Base-by-base conservation (phyloP, 1,284 basidiomycete species). In the Kalmanozyma brasiliensis region DNA sequence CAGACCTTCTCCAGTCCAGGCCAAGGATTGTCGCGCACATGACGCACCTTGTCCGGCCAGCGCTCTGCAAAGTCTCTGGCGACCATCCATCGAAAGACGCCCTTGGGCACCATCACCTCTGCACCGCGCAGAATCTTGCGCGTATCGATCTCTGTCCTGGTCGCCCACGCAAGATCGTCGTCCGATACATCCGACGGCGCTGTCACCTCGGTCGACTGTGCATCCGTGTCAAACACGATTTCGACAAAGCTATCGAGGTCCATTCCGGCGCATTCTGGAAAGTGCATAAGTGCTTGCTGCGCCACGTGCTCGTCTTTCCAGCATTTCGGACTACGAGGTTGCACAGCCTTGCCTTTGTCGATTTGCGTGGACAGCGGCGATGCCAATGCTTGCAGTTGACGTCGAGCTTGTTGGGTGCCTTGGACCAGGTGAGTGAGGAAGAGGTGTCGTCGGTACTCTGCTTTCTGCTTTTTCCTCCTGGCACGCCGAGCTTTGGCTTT, bases 31-130 rank as follows among this genome's bases (percentile, higher is more conserved):
- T 59, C 46, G 9, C 47, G 42, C n/a, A 59, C 62, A 8, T 41
- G 43, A 33, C 37, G 32, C 23, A 65, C 52, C 41, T 59, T 65
- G n/a, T 59, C 34, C 3, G 62, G 62, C 56, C 56, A 65, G 29
- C 62, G 42, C 26, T 59, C 47, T 0, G 62, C 62, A 44, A 65
- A 65, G 26, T 65, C 62, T 34, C 37, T 33, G 8, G 56, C 62
- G 1, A 65, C 62, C 62, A 65, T 65, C 62, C 62, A 65, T n/a
- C 56, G 56, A 42, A 40, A 65, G 11, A 65, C 52, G 3, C 56
- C 62, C 34, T 48, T 47, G 2, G 62, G 56, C 37, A 65, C 52
- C 19, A 48, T n/a, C 8, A 51, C 48, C 10, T 59, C 56, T 8
- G 56, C 51, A 7, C 62, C 62, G 7, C 23, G 38, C 8, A 59